Evolutionary conservation across 1,284 basidiomycete species (phyloP), one percentile per base, ranked within the genome.

Genomic region (Sanguinoderma infundibulare): DNA sequence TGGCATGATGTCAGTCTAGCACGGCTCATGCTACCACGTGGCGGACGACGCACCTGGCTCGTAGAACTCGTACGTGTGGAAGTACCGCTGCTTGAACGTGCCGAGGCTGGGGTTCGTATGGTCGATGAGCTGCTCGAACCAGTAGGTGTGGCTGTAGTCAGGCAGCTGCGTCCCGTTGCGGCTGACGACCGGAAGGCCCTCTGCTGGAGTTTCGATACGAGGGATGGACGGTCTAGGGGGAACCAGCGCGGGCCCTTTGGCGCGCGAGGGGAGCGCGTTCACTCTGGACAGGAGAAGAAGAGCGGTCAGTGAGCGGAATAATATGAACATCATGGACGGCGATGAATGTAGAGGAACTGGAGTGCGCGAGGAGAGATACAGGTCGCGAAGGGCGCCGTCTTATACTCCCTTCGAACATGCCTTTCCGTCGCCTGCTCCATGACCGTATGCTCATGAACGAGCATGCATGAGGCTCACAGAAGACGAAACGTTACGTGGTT

Each of bases 31-130:
- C 6, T 35, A 35, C 14, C 34, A 6, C 14, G 34, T 7, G 34
- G 34, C 34, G 34, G 34, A 7, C 34, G 14, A 58, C 56, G 32
- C 60, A 85, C 86, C 86, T 50, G 75, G 64, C 68, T 86, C 77
- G 66, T 89, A 90, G 70, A 80, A 87, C 69, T 89, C 83, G 71
- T 78, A 87, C 30, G 84, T 83, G 67, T 83, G 81, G 86, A 86
- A 90, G 74, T 83, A 92, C 42, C 90, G 81, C 72, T 92, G 90
- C 70, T 84, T 78, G 73, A 92, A 92, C 1, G 88, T 92, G 12
- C 90, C 90, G 17, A 84, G 74, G 22, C 77, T 77, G 2, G 87
- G 85, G 57, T 89, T 81, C 62, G 78, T 84, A 72, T 91, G 90
- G 74, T 91, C 89, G 56, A 91, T 87, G 60, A 90, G 76, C 69